Percentiles rank a stretch among this genome's conserved stretches.
These are phyloP conservation scores for Citrus medica DNA, from an alignment of 345 rosid species.

Conservation along the genomic window DNA sequence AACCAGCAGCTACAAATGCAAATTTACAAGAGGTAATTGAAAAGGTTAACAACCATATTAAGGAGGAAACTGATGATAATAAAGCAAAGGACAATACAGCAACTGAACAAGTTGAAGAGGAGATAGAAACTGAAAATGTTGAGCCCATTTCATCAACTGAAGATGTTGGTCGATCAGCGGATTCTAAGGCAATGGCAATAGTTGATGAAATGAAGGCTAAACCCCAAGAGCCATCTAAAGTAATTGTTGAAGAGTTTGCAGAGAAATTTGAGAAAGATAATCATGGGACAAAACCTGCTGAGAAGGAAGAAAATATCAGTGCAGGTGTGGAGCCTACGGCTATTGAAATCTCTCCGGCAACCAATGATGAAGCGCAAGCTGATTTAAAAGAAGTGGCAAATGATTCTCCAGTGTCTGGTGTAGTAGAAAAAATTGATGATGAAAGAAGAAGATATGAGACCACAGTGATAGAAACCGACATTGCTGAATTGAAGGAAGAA, in stretches of 20 bases:
- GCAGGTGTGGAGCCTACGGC: background rate
- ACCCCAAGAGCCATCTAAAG: background rate
- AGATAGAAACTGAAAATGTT: background rate
- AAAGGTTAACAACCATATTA: background rate
- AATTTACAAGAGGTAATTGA: background rate
- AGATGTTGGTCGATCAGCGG: background rate
- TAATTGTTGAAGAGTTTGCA: background rate
- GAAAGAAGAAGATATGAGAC: background rate
- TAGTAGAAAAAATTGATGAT: background rate
- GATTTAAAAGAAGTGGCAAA: background rate
- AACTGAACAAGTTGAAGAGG: slow-evolving; percentile 1
- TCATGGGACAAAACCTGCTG: too few species aligned
- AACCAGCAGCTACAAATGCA: background rate
- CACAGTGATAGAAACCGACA: background rate
- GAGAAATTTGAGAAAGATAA: background rate
- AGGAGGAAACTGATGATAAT: background rate
- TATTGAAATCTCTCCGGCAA: background rate
- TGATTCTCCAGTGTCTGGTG: background rate
- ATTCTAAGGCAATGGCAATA: slow-evolving; percentile 2
- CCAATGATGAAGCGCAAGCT: slow-evolving; percentile 1
- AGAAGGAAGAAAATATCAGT: too few species aligned
- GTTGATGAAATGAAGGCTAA: slow-evolving; percentile 11
- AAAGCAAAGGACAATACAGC: slow-evolving; percentile 3
- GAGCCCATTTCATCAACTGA: slow-evolving; percentile 5
- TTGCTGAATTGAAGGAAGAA: background rate